Conservation (phyloP, 257 asterid genomes). For the Solanum lycopersicoides region DNA sequence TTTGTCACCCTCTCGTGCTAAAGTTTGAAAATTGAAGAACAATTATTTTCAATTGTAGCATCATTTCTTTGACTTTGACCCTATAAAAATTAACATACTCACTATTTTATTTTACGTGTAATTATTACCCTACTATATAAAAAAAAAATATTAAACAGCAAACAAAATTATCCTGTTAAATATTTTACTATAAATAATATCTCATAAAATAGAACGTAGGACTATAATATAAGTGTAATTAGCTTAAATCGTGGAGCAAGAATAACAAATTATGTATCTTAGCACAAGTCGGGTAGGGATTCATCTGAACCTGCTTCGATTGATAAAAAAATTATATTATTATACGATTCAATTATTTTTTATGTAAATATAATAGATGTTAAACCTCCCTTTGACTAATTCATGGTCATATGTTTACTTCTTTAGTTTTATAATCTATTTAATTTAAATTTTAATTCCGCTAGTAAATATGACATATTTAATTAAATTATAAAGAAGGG, state of each 20-base stretch:
- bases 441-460: too few relatives aligned
- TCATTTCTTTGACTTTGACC: neutral
- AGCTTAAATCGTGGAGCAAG: neutral
- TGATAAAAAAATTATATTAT: too few relatives aligned
- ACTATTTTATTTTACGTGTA: neutral
- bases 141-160: neutral
- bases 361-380: neutral
- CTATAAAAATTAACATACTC: neutral
- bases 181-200: neutral
- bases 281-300: neutral
- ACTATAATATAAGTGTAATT: neutral
- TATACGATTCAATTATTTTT: too few relatives aligned
- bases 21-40: neutral
- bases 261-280: neutral
- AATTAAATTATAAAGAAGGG: too few relatives aligned
- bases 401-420: too few relatives aligned
- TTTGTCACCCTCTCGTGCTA: neutral
- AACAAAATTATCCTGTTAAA: neutral
- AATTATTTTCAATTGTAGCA: neutral
- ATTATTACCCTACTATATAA: neutral
- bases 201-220: neutral
- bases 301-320: too few relatives aligned
- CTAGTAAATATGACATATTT: neutral
- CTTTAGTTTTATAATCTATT: too few relatives aligned
- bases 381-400: too few relatives aligned